These are phyloP conservation scores for Evansstolkia leycettana DNA, from an alignment of 495 filamentous ascomycete species.

Conservation along the genomic window DNA sequence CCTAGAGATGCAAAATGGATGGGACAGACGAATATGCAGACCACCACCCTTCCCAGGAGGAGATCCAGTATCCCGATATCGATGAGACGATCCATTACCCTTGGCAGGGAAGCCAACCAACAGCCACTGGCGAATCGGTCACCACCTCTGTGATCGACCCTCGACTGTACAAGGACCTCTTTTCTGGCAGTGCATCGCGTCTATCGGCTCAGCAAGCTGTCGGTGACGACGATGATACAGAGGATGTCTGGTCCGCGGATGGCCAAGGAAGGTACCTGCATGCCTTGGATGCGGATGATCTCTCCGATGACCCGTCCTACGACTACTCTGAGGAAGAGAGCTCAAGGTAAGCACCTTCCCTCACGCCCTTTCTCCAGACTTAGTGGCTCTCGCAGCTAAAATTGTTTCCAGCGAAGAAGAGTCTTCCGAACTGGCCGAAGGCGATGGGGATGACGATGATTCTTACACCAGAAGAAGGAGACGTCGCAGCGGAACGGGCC, in stretches of 20 bases:
- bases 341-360: constrained; percentile 9
- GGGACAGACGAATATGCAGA: constrained; percentile 4
- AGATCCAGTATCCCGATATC: constrained; percentile 24
- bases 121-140: constrained; percentile 4
- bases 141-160: constrained; percentile 27
- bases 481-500: constrained; percentile 25
- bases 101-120: constrained; percentile 18
- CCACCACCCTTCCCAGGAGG: constrained; percentile 10
- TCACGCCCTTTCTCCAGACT: too few relatives aligned
- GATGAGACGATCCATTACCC: constrained; percentile 24
- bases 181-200: constrained; percentile 6
- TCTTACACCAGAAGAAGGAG: constrained; percentile 14
- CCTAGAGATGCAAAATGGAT: constrained; percentile 9
- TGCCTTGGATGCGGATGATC: constrained; percentile 3
- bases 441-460: constrained; percentile 16
- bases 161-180: constrained; percentile 23
- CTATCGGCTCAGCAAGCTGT: constrained; percentile 3
- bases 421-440: constrained; percentile 7
- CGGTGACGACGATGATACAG: constrained; percentile 5
- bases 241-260: not conserved
- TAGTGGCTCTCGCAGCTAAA: too few relatives aligned
- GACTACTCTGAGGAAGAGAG: constrained; percentile 12
- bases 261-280: not conserved
- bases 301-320: constrained; percentile 15
- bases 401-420: constrained; percentile 13